A percentile compares a stretch with the other conserved stretches of the same genome.
Conservation (phyloP, 148 eudicot species). For the Camellia japonica region DNA sequence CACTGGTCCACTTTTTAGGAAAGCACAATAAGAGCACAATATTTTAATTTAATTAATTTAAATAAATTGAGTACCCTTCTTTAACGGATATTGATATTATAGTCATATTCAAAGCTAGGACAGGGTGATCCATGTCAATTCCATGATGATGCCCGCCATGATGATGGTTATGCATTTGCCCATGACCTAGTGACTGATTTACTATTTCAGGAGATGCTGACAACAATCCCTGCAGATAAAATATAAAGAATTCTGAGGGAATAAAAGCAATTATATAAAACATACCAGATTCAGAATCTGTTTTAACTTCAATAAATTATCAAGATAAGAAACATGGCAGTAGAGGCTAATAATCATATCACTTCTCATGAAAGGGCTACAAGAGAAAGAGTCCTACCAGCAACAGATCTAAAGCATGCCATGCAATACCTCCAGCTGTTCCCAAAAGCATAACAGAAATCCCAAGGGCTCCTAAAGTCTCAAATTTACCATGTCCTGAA, state of each 20-base stretch:
- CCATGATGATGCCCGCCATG: conserved; percentile 68
- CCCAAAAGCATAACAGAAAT: conserved; percentile 86
- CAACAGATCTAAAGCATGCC: conserved; percentile 92
- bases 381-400: conserved; percentile 37
- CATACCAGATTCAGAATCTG: neutral
- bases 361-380: neutral
- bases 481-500: conserved; percentile 98
- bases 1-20: neutral
- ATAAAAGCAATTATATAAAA: neutral
- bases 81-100: conserved; percentile 71
- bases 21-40: neutral
- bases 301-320: neutral
- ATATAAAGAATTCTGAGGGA: neutral
- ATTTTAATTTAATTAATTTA: neutral
- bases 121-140: conserved; percentile 86
- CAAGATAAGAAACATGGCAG: neutral
- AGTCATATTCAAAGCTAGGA: conserved; percentile 82
- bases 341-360: neutral
- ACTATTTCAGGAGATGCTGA: conserved; percentile 58
- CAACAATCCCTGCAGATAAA: conserved; percentile 48
- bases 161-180: conserved; percentile 50
- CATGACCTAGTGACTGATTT: conserved; percentile 51
- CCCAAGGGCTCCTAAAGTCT: conserved; percentile 88
- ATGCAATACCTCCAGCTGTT: conserved; percentile 95
- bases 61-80: conserved; percentile 63